A percentile compares a stretch with the other conserved stretches of the same genome.
Conservation (phyloP, 2,329 filamentous ascomycete species). For the Aphanocladium album region DNA sequence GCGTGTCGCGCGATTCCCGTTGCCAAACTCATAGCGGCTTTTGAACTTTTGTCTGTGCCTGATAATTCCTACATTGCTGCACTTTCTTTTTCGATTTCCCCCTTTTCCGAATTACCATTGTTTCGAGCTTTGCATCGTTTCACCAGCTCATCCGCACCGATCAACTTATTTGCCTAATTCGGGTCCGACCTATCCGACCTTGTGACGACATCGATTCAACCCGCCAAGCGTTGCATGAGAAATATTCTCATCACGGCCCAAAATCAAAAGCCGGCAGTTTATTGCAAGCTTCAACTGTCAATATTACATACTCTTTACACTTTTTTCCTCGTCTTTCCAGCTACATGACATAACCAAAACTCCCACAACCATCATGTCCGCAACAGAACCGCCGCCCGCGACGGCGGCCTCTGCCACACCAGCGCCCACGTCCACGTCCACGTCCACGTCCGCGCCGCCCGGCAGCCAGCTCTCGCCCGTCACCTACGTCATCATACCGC, state of each 20-base stretch:
- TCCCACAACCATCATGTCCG: background rate
- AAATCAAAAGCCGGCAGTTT: background rate
- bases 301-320: background rate
- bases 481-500: constrained; percentile 50
- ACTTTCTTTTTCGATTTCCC: background rate
- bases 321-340: background rate
- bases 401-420: background rate
- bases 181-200: constrained; percentile 6
- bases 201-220: constrained; percentile 8
- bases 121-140: no score
- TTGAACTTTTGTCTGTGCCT: background rate
- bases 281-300: background rate
- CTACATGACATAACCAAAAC: background rate
- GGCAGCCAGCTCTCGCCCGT: constrained; percentile 39
- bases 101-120: background rate
- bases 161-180: background rate
- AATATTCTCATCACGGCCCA: background rate
- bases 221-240: background rate
- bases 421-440: background rate
- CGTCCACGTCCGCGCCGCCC: no score
- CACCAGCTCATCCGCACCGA: no score
- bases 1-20: background rate
- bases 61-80: no score
- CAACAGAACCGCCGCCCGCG: constrained; percentile 1
- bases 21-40: background rate